These are phyloP conservation scores for Candida fluviatilis DNA, from an alignment of 805 yeast species.

Conservation along the genomic window DNA sequence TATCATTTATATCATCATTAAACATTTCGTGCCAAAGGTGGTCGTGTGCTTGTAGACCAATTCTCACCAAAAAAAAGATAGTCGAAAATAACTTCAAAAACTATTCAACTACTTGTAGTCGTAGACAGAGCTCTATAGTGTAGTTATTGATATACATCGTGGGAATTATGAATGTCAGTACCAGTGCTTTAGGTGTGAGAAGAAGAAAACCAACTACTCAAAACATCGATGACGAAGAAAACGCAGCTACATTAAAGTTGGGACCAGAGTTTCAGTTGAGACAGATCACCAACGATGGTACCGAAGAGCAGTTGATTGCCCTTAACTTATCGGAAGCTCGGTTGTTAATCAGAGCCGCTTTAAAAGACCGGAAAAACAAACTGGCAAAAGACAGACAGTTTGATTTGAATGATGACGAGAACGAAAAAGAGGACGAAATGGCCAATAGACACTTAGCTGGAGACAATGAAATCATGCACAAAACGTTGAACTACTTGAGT, in stretches of 20 bases:
- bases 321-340: constrained; percentile 88
- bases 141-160: not conserved
- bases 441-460: constrained; percentile 49
- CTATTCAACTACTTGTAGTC: too few relatives aligned
- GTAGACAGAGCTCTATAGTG: too few relatives aligned
- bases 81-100: too few relatives aligned
- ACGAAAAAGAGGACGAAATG: constrained; percentile 42
- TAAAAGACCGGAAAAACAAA: constrained; percentile 55
- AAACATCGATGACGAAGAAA: constrained; percentile 83
- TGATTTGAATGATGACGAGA: constrained; percentile 28
- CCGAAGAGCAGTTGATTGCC: constrained; percentile 71
- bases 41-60: too few relatives aligned
- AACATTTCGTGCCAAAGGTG: too few relatives aligned
- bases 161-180: constrained; percentile 71
- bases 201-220: constrained; percentile 59
- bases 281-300: constrained; percentile 80
- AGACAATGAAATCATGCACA: constrained; percentile 83
- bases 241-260: constrained; percentile 78
- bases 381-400: constrained; percentile 16
- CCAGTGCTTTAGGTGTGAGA: constrained; percentile 81
- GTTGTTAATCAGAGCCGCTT: constrained; percentile 82
- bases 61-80: too few relatives aligned
- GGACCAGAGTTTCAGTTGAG: constrained; percentile 90
- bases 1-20: too few relatives aligned
- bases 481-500: constrained; percentile 82